These are phyloP conservation scores for Flaveria ramosissima DNA, from an alignment of 129 eudicot species.

Conservation along the genomic window DNA sequence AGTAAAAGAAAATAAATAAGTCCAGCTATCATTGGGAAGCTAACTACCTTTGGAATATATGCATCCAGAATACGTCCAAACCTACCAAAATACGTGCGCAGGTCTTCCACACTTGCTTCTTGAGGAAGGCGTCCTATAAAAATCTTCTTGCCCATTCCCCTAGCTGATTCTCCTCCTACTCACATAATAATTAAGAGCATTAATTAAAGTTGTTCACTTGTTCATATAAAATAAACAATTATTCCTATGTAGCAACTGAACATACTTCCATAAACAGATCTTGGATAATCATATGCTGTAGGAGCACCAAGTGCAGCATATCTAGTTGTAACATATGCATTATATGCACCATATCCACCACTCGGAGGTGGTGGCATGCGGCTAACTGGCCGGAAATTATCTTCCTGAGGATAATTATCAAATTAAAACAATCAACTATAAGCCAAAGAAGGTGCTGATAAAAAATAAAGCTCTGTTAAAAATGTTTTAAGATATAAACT, in stretches of 20 bases:
- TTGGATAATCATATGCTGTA: constrained; percentile 81
- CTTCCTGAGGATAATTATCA: constrained; percentile 56
- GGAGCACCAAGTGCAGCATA: constrained; percentile 97
- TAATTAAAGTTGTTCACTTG: neutral
- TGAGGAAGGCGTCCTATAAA: constrained; percentile 98
- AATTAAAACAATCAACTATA: constrained; percentile 8
- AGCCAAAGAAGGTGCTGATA: neutral
- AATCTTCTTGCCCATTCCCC: constrained; percentile 91
- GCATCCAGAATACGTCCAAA: constrained; percentile 93
- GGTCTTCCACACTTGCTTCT: constrained; percentile 91
- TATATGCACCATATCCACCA: constrained; percentile 94
- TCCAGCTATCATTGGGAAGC: neutral
- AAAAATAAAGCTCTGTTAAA: neutral
- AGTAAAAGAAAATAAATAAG: constrained; percentile 2
- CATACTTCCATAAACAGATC: constrained; percentile 85
- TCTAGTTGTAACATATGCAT: constrained; percentile 96
- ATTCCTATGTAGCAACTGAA: constrained; percentile 3
- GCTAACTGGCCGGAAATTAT: constrained; percentile 67
- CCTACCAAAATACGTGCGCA: constrained; percentile 87
- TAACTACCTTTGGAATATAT: constrained; percentile 87
- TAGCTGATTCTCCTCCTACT: constrained; percentile 62
- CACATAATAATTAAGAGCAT: neutral
- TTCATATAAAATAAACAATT: neutral
- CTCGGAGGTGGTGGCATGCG: constrained; percentile 48
- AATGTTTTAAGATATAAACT: neutral